Evolutionary conservation across 768 basidiomycete species (phyloP), one percentile per base, ranked within the genome.

Genomic region (Boletus barrowsii): DNA sequence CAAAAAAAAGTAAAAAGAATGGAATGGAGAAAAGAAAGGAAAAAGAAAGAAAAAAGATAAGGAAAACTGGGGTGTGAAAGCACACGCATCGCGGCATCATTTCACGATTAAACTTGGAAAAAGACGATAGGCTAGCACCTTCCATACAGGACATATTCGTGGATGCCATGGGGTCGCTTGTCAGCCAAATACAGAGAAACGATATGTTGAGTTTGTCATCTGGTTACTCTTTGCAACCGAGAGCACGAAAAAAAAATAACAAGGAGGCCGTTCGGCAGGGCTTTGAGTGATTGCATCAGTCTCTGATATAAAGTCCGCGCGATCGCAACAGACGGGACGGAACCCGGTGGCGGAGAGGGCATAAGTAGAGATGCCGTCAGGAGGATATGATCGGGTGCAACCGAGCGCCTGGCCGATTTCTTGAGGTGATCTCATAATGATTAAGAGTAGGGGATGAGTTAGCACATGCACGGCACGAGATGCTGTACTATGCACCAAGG

Each of bases 251-350:
- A 59, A 53, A 47, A 41, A 29, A 51, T 17, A 42, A 42, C 46
- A 45, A 42, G 59, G 65, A 58, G 62, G 60, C 51, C 61, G 59
- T 20, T 57, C 58, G 60, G 49, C 48, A 59, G 57, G 53, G 45
- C 30, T 18, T 54, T 37, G 24, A 46, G 42, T 54, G 68, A 63
- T 64, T 66, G 52, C 62, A 69, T 62, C 64, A 57, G 53, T 55
- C 49, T 49, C 26, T 49, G 60, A 56, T 51, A 36, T 44, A 51
- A 62, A 51, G 48, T 60, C 67, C 66, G 65, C 66, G 53, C 59
- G 61, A 65, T 65, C 55, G 51, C 52, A 53, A 53, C 53, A 46
- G 54, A 54, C 63, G 68, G 63, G 47, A 68, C 68, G 66, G 59
- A 64, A 57, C 54, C 68, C 65, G 67, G 61, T 65, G 68, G 58